Evolutionary conservation across 768 basidiomycete species (phyloP).

Genomic region (Rhodotorula paludigena): DNA sequence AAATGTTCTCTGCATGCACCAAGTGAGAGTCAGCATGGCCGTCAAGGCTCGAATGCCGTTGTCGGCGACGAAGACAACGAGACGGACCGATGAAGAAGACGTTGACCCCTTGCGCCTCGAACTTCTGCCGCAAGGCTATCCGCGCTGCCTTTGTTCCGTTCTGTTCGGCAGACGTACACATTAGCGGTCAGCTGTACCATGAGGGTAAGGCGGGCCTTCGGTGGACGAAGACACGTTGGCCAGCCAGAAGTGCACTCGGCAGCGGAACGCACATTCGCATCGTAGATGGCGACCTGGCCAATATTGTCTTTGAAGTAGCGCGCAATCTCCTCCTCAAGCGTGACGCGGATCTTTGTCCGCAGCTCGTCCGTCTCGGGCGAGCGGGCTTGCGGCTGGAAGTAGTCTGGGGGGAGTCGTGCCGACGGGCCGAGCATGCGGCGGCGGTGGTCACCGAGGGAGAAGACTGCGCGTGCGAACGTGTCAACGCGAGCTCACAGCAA

Average conservation of each 20-base stretch:
- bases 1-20: slow-evolving; percentile 67
- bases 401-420: slow-evolving; percentile 81
- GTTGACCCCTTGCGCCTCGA: slow-evolving; percentile 79
- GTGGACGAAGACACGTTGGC: no score
- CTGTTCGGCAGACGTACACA: slow-evolving; percentile 11
- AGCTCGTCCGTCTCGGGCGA: slow-evolving; percentile 65
- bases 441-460: slow-evolving; percentile 91
- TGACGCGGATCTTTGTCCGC: slow-evolving; percentile 65
- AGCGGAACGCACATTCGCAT: slow-evolving; percentile 61
- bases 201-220: no score
- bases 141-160: slow-evolving; percentile 70
- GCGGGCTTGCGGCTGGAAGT: slow-evolving; percentile 71
- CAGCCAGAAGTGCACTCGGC: no score
- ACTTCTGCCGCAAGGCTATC: slow-evolving; percentile 71
- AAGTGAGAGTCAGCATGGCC: not conserved
- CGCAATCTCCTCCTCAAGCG: slow-evolving; percentile 84
- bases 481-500: no score
- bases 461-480: slow-evolving; percentile 57
- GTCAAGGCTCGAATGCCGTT: no score
- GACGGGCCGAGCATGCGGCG: slow-evolving; percentile 83
- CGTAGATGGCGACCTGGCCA: slow-evolving; percentile 96
- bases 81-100: slow-evolving; percentile 79
- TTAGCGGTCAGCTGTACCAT: no score
- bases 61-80: not conserved
- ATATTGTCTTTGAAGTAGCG: slow-evolving; percentile 71